A percentile compares a stretch with the other conserved stretches of the same genome.
Conservation (phyloP, 1,139 yeast genomes). For the Wickerhamomyces sp. region DNA sequence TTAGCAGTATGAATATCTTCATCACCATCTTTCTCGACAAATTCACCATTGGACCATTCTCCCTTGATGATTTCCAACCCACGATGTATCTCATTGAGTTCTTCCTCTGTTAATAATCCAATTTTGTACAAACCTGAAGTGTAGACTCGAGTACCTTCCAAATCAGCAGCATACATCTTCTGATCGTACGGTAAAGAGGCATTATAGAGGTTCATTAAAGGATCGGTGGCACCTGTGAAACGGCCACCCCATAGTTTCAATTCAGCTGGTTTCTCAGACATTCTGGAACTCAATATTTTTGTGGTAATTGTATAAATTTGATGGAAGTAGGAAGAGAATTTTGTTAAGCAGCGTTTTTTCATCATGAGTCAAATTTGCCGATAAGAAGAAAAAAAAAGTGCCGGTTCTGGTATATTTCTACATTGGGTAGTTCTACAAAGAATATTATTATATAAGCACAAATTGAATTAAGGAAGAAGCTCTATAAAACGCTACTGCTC, state of each 20-base stretch:
- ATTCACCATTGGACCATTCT: conserved; percentile 77
- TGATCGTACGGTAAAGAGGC: conserved; percentile 95
- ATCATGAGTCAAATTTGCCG: not conserved
- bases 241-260: conserved; percentile 96
- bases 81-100: conserved; percentile 70
- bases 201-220: conserved; percentile 93
- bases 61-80: conserved; percentile 67
- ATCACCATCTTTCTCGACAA: conserved; percentile 86
- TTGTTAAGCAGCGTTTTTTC: no score
- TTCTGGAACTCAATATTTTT: conserved; percentile 5
- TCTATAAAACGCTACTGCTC: conserved; percentile 10
- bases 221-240: conserved; percentile 95
- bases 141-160: conserved; percentile 90
- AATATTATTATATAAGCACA: not conserved
- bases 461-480: not conserved
- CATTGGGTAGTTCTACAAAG: not conserved
- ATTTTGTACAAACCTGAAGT: conserved; percentile 80
- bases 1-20: conserved; percentile 99
- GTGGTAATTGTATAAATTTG: not conserved
- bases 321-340: not conserved
- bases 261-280: conserved; percentile 43
- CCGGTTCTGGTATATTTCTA: not conserved
- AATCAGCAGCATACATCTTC: conserved; percentile 90
- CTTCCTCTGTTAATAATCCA: conserved; percentile 67
- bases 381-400: not conserved